Base-by-base conservation (phyloP, 495 filamentous ascomycete genomes). In the Aspergillus indologenus region DNA sequence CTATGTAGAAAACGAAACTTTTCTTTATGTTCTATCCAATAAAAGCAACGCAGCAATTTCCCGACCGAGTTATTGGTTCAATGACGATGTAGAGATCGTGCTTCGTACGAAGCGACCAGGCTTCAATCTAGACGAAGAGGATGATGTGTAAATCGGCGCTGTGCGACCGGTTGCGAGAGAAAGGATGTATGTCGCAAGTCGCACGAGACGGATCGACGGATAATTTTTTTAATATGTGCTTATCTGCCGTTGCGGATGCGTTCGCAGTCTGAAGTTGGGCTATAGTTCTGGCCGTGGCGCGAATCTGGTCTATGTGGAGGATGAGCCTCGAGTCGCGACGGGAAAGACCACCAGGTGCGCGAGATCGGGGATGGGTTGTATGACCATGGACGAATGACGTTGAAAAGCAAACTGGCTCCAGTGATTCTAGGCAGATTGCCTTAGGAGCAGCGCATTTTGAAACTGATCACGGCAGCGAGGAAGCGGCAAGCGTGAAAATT, bases 361-460 rank as follows among this genome's bases (percentile, higher is more conserved):
- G 62, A 53, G 57, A 60, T 65, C 53, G 62, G 50, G 63, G 42
- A 65, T 42, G 68, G 65, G 68, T 75, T 72, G 71, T 68, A 70
- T 75, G 73, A 75, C 60, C 66, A 61, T 66, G 60, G 53, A 64
- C 54, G 61, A 62, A 71, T 73, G 69, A 77, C 69, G 70, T 71
- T 71, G 63, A 58, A 61, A 64, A 69, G 67, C 67, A 67, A 69
- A 56, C 58, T 65, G 67, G 55, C 60, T 66, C 64, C 64, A 63
- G 56, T 56, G 61, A 64, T 43, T 59, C 61, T 60, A 57, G 60
- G 68, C 65, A 60, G 58, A 61, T 67, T 64, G 64, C 68, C 57
- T 73, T 60, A 75, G 59, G 66, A 70, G 67, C 62, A 66, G 64
- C 68, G 68, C 74, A 77, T 77, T 67, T 63, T 73, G 64, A 60